A percentile compares a stretch with the other conserved stretches of the same genome.
phyloP scores from a whole-genome alignment of 371 early-diverging fungal species.

The Basidiobolus meristosporus region DNA sequence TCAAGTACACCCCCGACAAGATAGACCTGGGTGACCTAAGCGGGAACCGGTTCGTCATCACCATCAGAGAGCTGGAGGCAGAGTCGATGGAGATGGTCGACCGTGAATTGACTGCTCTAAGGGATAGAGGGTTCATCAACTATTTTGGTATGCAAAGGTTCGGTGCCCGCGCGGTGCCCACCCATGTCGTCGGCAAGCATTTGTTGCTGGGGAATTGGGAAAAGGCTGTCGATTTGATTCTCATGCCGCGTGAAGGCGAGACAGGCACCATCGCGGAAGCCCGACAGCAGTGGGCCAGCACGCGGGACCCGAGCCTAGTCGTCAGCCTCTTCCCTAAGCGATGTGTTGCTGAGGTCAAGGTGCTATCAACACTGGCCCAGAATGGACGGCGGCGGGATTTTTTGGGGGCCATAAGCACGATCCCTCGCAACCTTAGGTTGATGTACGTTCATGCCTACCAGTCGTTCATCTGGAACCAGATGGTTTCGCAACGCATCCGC shows the following conservation, averaged over 20 bases:
- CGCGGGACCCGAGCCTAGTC: slow-evolving; percentile 33
- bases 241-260: slow-evolving; percentile 54
- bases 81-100: slow-evolving; percentile 14
- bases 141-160: slow-evolving; percentile 98
- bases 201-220: slow-evolving; percentile 61
- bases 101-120: slow-evolving; percentile 33
- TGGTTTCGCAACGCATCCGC: slow-evolving; percentile 55
- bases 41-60: slow-evolving; percentile 68
- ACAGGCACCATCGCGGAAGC: slow-evolving; percentile 36
- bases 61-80: not conserved
- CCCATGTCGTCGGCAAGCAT: slow-evolving; percentile 72
- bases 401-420: slow-evolving; percentile 38
- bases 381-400: slow-evolving; percentile 18
- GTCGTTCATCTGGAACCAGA: slow-evolving; percentile 87
- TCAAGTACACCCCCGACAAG: slow-evolving; percentile 21
- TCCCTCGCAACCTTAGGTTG: slow-evolving; percentile 68
- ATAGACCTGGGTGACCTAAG: slow-evolving; percentile 63
- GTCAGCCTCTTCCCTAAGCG: slow-evolving; percentile 42
- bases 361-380: slow-evolving; percentile 13
- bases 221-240: slow-evolving; percentile 53
- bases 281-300: slow-evolving; percentile 42
- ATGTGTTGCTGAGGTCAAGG: slow-evolving; percentile 41
- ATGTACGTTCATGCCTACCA: slow-evolving; percentile 98
- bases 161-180: slow-evolving; percentile 69
- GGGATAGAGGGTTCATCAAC: slow-evolving; percentile 76